Evolutionary conservation across 2,329 filamentous ascomycete species (phyloP).

Genomic region (Penicillium oxalicum): DNA sequence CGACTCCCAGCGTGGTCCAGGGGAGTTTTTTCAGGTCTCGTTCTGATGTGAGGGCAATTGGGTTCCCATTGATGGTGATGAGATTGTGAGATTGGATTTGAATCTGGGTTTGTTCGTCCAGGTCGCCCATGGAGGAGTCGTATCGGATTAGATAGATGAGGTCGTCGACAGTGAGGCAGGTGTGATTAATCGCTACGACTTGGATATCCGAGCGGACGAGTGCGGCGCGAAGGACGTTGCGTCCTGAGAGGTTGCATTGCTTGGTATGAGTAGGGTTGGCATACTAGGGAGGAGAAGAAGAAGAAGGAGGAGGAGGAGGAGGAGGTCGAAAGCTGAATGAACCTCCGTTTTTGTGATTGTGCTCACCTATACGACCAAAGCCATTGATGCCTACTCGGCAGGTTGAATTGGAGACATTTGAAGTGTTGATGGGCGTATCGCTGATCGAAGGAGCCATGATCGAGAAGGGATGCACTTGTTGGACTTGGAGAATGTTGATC

Average conservation of each 20-base stretch:
- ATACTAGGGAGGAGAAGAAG: too few species aligned
- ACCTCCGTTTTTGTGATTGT: neutral
- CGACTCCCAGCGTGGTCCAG: constrained; percentile 22
- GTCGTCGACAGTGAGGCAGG: constrained; percentile 24
- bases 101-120: constrained; percentile 90
- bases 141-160: constrained; percentile 27
- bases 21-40: constrained; percentile 25
- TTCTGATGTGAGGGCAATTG: constrained; percentile 23
- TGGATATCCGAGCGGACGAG: constrained; percentile 21
- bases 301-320: too few species aligned
- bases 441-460: constrained; percentile 21
- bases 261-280: neutral
- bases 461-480: neutral
- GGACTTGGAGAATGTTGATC: neutral
- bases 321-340: too few species aligned
- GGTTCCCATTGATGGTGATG: constrained; percentile 41
- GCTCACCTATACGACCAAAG: constrained; percentile 76
- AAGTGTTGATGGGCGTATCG: constrained; percentile 13
- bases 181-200: constrained; percentile 27
- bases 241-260: constrained; percentile 38
- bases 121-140: constrained; percentile 62
- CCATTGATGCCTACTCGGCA: constrained; percentile 87
- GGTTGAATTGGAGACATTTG: constrained; percentile 5
- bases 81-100: constrained; percentile 85
- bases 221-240: constrained; percentile 53